Conservation (phyloP, 139 green algal genomes). For the Micromonas commoda region DNA sequence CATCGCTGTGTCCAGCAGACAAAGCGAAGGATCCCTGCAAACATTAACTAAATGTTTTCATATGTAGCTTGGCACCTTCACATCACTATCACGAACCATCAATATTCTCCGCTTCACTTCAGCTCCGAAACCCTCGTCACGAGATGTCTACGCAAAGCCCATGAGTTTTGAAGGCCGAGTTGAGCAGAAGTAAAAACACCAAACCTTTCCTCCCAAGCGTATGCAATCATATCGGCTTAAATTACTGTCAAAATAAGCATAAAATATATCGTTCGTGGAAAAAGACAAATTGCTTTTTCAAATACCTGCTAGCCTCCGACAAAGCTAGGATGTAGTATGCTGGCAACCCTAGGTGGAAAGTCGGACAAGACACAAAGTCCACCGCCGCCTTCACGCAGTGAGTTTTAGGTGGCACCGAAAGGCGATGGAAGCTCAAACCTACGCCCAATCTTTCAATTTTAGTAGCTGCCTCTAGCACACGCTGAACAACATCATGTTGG, state of each 20-base stretch:
- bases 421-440: not conserved
- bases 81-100: no score
- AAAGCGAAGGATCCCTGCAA: conserved; percentile 6
- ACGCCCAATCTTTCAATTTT: not conserved
- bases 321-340: conserved; percentile 32
- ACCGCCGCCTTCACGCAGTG: no score
- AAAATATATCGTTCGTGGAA: not conserved
- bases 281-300: not conserved
- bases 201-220: conserved; percentile 9
- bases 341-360: conserved; percentile 24
- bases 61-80: no score
- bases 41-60: not conserved
- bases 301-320: conserved; percentile 24
- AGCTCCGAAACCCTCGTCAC: not conserved
- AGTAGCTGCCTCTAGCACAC: not conserved
- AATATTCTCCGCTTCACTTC: conserved; percentile 19
- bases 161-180: not conserved
- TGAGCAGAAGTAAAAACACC: not conserved
- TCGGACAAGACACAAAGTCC: conserved; percentile 6
- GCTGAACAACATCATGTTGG: not conserved
- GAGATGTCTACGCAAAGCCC: not conserved
- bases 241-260: conserved; percentile 20
- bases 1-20: conserved; percentile 8
- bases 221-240: conserved; percentile 28
- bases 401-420: no score